Evolutionary conservation across 805 yeast species (phyloP).

Genomic region (Nakazawaea laoshanensis): DNA sequence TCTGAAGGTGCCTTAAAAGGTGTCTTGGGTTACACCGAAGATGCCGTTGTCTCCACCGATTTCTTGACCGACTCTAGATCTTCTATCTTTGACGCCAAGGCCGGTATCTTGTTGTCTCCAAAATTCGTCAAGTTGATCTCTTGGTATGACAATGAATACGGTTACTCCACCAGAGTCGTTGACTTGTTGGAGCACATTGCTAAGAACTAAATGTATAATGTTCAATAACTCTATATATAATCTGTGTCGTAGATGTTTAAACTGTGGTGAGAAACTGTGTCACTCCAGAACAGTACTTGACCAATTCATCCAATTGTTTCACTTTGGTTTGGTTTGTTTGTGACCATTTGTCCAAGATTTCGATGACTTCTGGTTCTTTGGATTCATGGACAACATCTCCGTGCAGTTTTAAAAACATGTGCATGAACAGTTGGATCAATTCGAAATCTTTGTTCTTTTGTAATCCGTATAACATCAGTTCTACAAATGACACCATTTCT

Average conservation of each 20-base stretch:
- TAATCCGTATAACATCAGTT: conserved; percentile 59
- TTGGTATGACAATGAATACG: conserved; percentile 95
- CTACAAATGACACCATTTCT: conserved; percentile 59
- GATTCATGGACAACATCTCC: conserved; percentile 58
- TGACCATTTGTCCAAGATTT: conserved; percentile 43
- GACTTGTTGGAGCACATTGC: conserved; percentile 82
- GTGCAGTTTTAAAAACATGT: conserved; percentile 67
- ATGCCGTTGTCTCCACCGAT: conserved; percentile 86
- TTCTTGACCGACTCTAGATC: conserved; percentile 80
- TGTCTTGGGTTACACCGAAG: conserved; percentile 83
- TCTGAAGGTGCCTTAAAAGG: conserved; percentile 76
- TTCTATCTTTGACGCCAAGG: conserved; percentile 84
- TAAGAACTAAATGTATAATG: conserved; percentile 19
- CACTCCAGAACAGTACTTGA: conserved; percentile 78
- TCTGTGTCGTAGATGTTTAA: conserved; percentile 12
- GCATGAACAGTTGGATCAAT: conserved; percentile 71
- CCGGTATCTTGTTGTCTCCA: conserved; percentile 83
- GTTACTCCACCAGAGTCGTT: conserved; percentile 94
- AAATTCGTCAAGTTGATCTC: conserved; percentile 85
- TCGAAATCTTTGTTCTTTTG: conserved; percentile 56
- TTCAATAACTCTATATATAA: not conserved
- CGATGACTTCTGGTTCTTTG: conserved; percentile 9
- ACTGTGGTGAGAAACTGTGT: conserved; percentile 46
- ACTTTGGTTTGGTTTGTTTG: conserved; percentile 29
- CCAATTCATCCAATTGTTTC: conserved; percentile 52